Conservation (phyloP, 371 early-diverging fungal genomes). For the Haplosporangium sp. region DNA sequence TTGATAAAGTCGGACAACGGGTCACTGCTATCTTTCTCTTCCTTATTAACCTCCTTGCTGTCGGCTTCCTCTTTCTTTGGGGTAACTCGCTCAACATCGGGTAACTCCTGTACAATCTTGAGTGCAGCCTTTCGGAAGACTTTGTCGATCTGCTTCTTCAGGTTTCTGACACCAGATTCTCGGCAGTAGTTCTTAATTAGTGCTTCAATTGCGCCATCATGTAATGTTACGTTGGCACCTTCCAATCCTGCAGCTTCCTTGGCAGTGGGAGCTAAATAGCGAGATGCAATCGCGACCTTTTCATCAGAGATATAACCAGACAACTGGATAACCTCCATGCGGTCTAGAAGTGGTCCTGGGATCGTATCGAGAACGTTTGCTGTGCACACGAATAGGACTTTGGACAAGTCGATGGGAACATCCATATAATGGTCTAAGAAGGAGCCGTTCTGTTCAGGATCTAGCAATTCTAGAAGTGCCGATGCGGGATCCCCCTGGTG, state of each 20-base stretch:
- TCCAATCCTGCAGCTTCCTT: constrained; percentile 84
- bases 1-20: constrained; percentile 36
- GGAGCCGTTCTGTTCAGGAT: constrained; percentile 96
- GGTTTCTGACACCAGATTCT: constrained; percentile 96
- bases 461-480: constrained; percentile 94
- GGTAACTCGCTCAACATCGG: constrained; percentile 57
- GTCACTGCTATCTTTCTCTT: constrained; percentile 12
- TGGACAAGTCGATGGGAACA: constrained; percentile 95
- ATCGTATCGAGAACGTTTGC: constrained; percentile 97
- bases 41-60: constrained; percentile 23
- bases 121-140: constrained; percentile 97
- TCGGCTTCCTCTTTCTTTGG: constrained; percentile 26
- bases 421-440: constrained; percentile 99
- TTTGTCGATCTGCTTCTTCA: constrained; percentile 98
- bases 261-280: constrained; percentile 89
- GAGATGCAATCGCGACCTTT: constrained; percentile 94
- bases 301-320: constrained; percentile 98
- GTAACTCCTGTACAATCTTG: constrained; percentile 78
- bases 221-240: constrained; percentile 76
- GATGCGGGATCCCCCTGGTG: constrained; percentile 98
- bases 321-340: constrained; percentile 97
- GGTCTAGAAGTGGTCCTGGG: constrained; percentile 95
- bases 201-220: constrained; percentile 81
- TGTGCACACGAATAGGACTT: constrained; percentile 97
- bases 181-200: constrained; percentile 94